Percentiles rank a stretch among this genome's conserved stretches.
These are phyloP conservation scores for Tetradesmus lagerheimii DNA, from an alignment of 139 green algal genomes.

Conservation along the genomic window DNA sequence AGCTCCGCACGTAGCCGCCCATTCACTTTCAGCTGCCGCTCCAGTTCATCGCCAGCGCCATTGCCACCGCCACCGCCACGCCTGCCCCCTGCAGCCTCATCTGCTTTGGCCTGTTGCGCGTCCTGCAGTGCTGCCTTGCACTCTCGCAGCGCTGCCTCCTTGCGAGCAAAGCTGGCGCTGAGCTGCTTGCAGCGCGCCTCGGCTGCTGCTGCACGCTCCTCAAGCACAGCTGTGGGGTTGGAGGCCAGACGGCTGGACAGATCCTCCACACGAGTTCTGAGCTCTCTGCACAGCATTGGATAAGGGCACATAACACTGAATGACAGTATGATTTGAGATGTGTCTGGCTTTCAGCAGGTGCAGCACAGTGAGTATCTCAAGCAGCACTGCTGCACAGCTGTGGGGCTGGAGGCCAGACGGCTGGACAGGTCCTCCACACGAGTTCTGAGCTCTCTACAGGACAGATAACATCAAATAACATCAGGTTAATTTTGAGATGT, in stretches of 20 bases:
- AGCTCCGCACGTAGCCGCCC: conserved; percentile 47
- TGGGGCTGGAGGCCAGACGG: not conserved
- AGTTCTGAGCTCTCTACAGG: conserved; percentile 51
- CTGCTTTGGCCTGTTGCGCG: not conserved
- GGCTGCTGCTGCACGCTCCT: conserved; percentile 41
- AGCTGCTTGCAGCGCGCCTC: conserved; percentile 52
- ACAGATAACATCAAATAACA: too few relatives aligned
- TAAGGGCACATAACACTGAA: too few relatives aligned
- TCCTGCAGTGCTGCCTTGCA: conserved; percentile 28
- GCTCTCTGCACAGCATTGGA: conserved; percentile 55
- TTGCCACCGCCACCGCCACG: conserved; percentile 5
- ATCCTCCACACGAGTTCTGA: conserved; percentile 49
- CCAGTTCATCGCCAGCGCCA: conserved; percentile 41
- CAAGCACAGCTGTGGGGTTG: conserved; percentile 18
- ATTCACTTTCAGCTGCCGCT: conserved; percentile 17
- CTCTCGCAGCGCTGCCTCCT: conserved; percentile 61
- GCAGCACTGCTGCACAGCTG: too few relatives aligned
- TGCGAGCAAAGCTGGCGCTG: conserved; percentile 56
- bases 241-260: conserved; percentile 35
- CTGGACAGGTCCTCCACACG: conserved; percentile 52
- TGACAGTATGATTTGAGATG: too few relatives aligned
- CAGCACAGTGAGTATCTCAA: too few relatives aligned
- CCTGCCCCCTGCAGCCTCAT: conserved; percentile 3
- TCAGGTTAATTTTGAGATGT: too few relatives aligned
- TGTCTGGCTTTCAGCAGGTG: too few relatives aligned